Evolutionary conservation across 495 filamentous ascomycete genomes (phyloP).

Genomic region (Darksidea phi): DNA sequence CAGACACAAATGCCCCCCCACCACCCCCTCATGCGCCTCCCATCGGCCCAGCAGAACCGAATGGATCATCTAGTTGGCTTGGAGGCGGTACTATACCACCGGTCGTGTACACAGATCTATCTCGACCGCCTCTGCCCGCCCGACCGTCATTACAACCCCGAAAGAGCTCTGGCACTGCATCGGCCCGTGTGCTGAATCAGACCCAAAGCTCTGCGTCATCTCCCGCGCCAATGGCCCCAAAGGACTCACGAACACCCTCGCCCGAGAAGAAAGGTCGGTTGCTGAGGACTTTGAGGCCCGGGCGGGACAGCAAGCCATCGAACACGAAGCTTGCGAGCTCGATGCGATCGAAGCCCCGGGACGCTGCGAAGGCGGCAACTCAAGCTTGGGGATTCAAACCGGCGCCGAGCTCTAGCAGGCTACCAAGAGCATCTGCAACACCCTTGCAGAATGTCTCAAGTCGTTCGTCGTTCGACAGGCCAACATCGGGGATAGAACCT

Average conservation of each 20-base stretch:
- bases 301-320: slow-evolving; percentile 52
- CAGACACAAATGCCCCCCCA: slow-evolving; percentile 25
- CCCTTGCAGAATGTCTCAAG: background rate
- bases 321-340: slow-evolving; percentile 40
- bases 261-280: slow-evolving; percentile 78
- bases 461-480: slow-evolving; percentile 26
- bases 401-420: slow-evolving; percentile 1
- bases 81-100: slow-evolving; percentile 79
- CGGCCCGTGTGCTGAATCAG: background rate
- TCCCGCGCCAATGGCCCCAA: slow-evolving; percentile 40
- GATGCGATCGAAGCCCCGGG: slow-evolving; percentile 40
- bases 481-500: slow-evolving; percentile 8
- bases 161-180: slow-evolving; percentile 52
- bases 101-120: slow-evolving; percentile 72
- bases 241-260: slow-evolving; percentile 65
- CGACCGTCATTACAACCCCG: slow-evolving; percentile 54
- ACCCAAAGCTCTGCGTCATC: slow-evolving; percentile 22
- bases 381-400: slow-evolving; percentile 64
- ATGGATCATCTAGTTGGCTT: slow-evolving; percentile 58
- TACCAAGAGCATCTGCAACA: slow-evolving; percentile 9
- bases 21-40: slow-evolving; percentile 11
- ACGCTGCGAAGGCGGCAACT: slow-evolving; percentile 82
- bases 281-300: slow-evolving; percentile 75
- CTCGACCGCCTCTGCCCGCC: slow-evolving; percentile 65
- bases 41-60: slow-evolving; percentile 15